These are phyloP conservation scores for Oryza officinalis DNA, from an alignment of 176 grass and related monocot genomes.

Conservation along the genomic window DNA sequence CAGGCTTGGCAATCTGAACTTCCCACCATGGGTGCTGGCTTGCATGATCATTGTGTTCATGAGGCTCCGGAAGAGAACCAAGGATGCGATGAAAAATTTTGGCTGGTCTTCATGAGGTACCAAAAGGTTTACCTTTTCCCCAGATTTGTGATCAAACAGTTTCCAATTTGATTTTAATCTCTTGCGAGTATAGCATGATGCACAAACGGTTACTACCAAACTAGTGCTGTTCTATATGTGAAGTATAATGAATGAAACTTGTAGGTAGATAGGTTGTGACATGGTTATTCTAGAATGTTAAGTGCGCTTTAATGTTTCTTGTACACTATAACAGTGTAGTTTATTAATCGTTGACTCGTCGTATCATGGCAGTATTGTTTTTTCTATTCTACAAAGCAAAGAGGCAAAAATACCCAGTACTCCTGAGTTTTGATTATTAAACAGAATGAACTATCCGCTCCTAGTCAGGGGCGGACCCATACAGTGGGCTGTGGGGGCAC, in stretches of 20 bases:
- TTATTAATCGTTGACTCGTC: not conserved
- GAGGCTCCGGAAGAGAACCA: slow-evolving; percentile 85
- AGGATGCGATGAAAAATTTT: slow-evolving; percentile 78
- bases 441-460: not conserved
- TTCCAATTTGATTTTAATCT: not conserved
- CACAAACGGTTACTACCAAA: not conserved
- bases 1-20: slow-evolving; percentile 37
- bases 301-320: not conserved
- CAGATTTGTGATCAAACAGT: not conserved
- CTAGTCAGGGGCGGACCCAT: too few species aligned
- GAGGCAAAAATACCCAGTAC: not conserved
- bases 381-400: not conserved
- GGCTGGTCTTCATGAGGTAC: slow-evolving; percentile 56
- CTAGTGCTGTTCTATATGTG: not conserved
- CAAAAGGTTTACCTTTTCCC: not conserved
- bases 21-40: slow-evolving; percentile 92
- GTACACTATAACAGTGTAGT: not conserved
- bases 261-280: not conserved
- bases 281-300: not conserved
- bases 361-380: not conserved
- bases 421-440: not conserved
- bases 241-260: slow-evolving; percentile 7
- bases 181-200: not conserved
- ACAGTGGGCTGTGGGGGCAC: too few species aligned
- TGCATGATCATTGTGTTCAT: slow-evolving; percentile 75